Conservation (phyloP, 1,284 basidiomycete species). For the Bondarzewia mesenterica region DNA sequence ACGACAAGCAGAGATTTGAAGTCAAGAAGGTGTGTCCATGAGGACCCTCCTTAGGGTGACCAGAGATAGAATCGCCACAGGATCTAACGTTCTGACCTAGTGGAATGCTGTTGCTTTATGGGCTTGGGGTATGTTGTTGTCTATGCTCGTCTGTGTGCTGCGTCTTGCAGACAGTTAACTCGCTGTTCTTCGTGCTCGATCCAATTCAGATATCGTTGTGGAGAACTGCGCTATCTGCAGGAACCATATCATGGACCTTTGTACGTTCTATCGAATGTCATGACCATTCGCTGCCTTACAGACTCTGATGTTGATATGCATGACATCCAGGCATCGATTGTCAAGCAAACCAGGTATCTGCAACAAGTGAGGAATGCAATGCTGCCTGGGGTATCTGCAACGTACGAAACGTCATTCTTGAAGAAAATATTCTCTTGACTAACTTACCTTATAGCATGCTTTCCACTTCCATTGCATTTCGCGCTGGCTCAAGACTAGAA, state of each 20-base stretch:
- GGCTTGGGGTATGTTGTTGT: slow-evolving; percentile 79
- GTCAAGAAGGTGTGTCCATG: slow-evolving; percentile 89
- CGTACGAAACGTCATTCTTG: slow-evolving; percentile 39
- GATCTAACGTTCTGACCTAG: slow-evolving; percentile 32
- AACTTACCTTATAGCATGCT: slow-evolving; percentile 68
- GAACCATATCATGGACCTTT: slow-evolving; percentile 98
- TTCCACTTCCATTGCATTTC: slow-evolving; percentile 99
- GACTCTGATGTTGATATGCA: slow-evolving; percentile 3
- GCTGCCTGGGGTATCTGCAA: slow-evolving; percentile 99
- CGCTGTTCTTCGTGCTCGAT: slow-evolving; percentile 8
- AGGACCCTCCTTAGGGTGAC: not conserved
- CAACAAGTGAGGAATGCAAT: slow-evolving; percentile 95
- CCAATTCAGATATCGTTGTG: slow-evolving; percentile 76
- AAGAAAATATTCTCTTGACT: not conserved
- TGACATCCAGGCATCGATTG: slow-evolving; percentile 86
- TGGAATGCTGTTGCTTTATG: slow-evolving; percentile 96
- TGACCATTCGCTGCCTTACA: too few species aligned
- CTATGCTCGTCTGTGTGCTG: not conserved
- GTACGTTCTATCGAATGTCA: slow-evolving; percentile 30
- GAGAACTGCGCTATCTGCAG: slow-evolving; percentile 96
- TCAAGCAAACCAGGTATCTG: slow-evolving; percentile 97
- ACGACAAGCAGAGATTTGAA: slow-evolving; percentile 79
- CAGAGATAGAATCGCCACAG: slow-evolving; percentile 6
- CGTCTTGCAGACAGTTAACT: slow-evolving; percentile 8
- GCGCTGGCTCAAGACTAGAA: slow-evolving; percentile 97